These are phyloP conservation scores for Chlamydomonas urium DNA, from an alignment of 139 green algal species.

Conservation along the genomic window DNA sequence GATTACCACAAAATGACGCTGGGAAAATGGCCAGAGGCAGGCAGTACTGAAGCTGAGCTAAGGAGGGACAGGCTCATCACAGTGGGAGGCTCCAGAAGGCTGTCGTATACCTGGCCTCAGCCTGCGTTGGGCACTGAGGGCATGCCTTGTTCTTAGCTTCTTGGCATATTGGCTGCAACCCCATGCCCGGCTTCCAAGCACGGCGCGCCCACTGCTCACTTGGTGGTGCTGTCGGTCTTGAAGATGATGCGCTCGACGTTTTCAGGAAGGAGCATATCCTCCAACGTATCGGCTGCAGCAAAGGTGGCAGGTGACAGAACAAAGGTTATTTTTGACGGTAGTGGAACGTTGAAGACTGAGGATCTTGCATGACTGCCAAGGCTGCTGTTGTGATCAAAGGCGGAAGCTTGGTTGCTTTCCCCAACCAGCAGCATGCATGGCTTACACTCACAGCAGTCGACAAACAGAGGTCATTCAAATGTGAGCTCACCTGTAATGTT, in stretches of 20 bases:
- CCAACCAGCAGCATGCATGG: background rate
- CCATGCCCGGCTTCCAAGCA: no score
- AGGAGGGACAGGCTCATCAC: no score
- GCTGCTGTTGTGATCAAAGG: background rate
- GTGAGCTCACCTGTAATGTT: background rate
- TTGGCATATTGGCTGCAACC: no score
- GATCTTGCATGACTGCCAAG: background rate
- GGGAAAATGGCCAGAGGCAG: no score
- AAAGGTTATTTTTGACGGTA: no score
- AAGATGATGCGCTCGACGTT: background rate
- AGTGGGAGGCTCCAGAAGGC: no score
- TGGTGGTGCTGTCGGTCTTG: slow-evolving; percentile 15
- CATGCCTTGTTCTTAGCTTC: no score
- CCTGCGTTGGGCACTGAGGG: no score
- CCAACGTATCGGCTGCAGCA: background rate
- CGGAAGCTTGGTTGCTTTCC: background rate
- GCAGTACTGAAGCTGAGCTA: no score
- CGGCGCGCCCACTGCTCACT: background rate
- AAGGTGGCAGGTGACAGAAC: background rate
- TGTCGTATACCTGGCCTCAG: no score
- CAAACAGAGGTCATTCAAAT: background rate
- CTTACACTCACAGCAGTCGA: background rate
- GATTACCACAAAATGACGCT: no score
- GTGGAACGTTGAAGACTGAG: background rate
- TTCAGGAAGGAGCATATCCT: background rate